phyloP scores from a whole-genome alignment of 371 early-diverging fungal genomes.

The Blyttiomyces sp. region DNA sequence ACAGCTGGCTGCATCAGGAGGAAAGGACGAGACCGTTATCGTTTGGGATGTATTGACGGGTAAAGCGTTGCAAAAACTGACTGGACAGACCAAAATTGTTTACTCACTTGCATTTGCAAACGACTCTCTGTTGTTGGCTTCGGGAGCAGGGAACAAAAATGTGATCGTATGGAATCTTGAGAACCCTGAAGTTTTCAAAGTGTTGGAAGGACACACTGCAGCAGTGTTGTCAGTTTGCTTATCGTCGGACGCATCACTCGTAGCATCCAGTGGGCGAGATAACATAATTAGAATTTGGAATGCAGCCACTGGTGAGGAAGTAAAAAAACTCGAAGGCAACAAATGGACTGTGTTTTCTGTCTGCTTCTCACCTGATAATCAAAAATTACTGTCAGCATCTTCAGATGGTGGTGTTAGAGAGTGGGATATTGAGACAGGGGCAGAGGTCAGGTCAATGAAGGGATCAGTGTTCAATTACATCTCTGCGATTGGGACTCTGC shows the following conservation, averaged over 20 bases:
- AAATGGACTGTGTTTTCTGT: too few species aligned
- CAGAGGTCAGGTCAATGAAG: conserved; percentile 62
- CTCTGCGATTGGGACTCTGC: too few species aligned
- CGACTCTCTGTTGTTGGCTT: too few species aligned
- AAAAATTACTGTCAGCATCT: conserved; percentile 72
- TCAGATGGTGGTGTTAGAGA: conserved; percentile 85
- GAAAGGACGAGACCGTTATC: conserved; percentile 90
- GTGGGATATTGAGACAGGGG: conserved; percentile 69
- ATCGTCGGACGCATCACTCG: background rate
- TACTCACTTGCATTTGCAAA: too few species aligned
- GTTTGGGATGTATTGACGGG: conserved; percentile 87
- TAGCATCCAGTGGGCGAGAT: conserved; percentile 63
- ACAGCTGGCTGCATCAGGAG: conserved; percentile 88
- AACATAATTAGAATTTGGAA: conserved; percentile 62
- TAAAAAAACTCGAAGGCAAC: too few species aligned
- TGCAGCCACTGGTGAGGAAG: conserved; percentile 4
- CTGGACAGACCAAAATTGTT: too few species aligned
- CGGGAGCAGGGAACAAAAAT: too few species aligned
- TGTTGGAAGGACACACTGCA: conserved; percentile 12
- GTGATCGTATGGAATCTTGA: too few species aligned
- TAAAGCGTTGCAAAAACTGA: too few species aligned
- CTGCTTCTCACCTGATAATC: conserved; percentile 60
- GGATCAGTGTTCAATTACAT: too few species aligned
- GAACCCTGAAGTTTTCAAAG: too few species aligned
- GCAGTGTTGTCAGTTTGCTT: conserved; percentile 6